phyloP scores from a whole-genome alignment of 306 rosid species.

The Delonix regia region DNA sequence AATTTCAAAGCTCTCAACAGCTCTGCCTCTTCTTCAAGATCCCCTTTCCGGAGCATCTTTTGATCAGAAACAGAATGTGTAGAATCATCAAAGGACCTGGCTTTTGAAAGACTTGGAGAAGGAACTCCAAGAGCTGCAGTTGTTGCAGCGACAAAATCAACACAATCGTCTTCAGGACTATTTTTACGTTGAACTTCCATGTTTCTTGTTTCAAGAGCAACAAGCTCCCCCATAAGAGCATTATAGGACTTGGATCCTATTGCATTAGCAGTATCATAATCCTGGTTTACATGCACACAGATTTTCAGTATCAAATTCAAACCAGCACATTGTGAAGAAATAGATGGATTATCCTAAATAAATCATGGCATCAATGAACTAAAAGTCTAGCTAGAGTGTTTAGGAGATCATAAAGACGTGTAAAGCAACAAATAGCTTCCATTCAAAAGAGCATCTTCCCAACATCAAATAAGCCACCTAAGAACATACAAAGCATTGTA shows the following conservation, averaged over 20 bases:
- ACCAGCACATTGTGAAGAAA: slow-evolving; percentile 30
- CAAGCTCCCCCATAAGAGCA: slow-evolving; percentile 90
- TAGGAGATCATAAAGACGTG: background rate
- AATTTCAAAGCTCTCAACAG: slow-evolving; percentile 69
- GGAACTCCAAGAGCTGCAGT: slow-evolving; percentile 97
- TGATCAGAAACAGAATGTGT: slow-evolving; percentile 61
- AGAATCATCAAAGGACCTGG: slow-evolving; percentile 80
- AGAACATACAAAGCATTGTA: background rate
- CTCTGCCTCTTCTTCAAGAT: slow-evolving; percentile 88
- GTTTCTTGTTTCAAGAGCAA: slow-evolving; percentile 79
- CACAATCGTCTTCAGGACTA: slow-evolving; percentile 76
- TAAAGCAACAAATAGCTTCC: background rate
- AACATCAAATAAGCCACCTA: background rate
- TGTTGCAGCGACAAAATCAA: slow-evolving; percentile 98
- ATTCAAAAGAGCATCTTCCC: slow-evolving; percentile 3
- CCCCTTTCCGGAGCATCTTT: slow-evolving; percentile 67
- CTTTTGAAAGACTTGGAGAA: slow-evolving; percentile 84
- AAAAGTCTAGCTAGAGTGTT: background rate
- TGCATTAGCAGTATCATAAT: slow-evolving; percentile 68
- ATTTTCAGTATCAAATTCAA: slow-evolving; percentile 40
- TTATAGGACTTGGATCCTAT: slow-evolving; percentile 91
- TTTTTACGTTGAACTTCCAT: slow-evolving; percentile 49
- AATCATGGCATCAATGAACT: background rate
- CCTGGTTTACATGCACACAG: slow-evolving; percentile 57
- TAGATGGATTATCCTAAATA: background rate